phyloP scores from a whole-genome alignment of 2,329 filamentous ascomycete genomes.

The Aulographum hederae region DNA sequence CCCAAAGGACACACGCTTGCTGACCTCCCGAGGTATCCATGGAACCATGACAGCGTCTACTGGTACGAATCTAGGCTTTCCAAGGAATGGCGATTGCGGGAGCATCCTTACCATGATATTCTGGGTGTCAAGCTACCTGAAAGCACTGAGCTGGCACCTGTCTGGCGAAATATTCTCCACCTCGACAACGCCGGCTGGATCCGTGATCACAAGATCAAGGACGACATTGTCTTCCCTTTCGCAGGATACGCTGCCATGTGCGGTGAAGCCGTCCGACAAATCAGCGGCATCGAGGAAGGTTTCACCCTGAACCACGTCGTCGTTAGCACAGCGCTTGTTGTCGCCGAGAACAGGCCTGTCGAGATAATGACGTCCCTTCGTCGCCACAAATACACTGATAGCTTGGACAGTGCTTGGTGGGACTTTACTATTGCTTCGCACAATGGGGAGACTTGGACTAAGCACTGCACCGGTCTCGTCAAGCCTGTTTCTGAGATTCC shows the following conservation, averaged over 20 bases:
- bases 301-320: constrained; percentile 5
- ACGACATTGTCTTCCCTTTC: constrained; percentile 13
- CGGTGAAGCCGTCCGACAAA: constrained; percentile 13
- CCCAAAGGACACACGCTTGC: not conserved
- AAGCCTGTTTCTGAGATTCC: too few species aligned
- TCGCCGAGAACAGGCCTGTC: constrained; percentile 2
- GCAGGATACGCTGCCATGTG: constrained; percentile 16
- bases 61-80: constrained; percentile 10
- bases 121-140: not conserved
- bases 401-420: not conserved
- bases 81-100: constrained; percentile 6
- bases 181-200: constrained; percentile 11
- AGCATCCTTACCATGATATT: constrained; percentile 3
- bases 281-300: constrained; percentile 2
- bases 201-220: constrained; percentile 9
- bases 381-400: not conserved
- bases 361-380: not conserved
- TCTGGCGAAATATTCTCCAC: constrained; percentile 9
- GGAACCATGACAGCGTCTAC: constrained; percentile 14
- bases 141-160: not conserved
- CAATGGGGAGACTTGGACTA: not conserved
- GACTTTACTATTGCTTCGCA: not conserved
- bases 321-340: constrained; percentile 7
- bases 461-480: not conserved
- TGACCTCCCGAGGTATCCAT: constrained; percentile 7